A percentile compares a stretch with the other conserved stretches of the same genome.
Evolutionary conservation across 768 basidiomycete species (phyloP).

Genomic region (Termitomyces sp.): DNA sequence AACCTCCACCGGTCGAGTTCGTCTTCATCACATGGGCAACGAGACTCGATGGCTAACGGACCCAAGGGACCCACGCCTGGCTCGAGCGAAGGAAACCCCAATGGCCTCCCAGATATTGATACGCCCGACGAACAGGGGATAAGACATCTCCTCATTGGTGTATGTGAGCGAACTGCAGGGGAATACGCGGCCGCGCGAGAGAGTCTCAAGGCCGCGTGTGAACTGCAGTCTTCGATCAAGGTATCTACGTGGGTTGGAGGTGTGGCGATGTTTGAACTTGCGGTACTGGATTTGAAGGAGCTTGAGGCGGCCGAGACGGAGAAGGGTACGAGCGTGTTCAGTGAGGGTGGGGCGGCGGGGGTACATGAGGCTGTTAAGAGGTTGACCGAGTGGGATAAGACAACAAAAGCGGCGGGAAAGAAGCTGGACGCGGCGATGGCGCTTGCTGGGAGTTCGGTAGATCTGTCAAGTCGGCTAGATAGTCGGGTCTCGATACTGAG

Average conservation of each 20-base stretch:
- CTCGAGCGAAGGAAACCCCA: slow-evolving; percentile 3
- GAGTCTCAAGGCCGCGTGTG: slow-evolving; percentile 48
- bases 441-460: slow-evolving; percentile 47
- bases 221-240: slow-evolving; percentile 31
- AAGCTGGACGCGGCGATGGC: slow-evolving; percentile 48
- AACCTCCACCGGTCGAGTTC: background rate
- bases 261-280: slow-evolving; percentile 63
- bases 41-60: background rate
- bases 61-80: background rate
- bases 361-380: slow-evolving; percentile 12
- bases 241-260: slow-evolving; percentile 65
- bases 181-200: slow-evolving; percentile 36
- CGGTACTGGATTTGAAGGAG: slow-evolving; percentile 65
- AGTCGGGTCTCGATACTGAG: slow-evolving; percentile 62
- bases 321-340: slow-evolving; percentile 10
- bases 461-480: slow-evolving; percentile 60
- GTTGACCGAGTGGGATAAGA: slow-evolving; percentile 36
- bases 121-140: slow-evolving; percentile 67
- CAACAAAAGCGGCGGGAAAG: slow-evolving; percentile 39
- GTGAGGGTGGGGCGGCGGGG: slow-evolving; percentile 3
- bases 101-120: slow-evolving; percentile 39
- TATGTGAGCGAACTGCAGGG: slow-evolving; percentile 53
- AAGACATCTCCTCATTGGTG: slow-evolving; percentile 64
- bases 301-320: slow-evolving; percentile 27
- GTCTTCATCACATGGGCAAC: background rate